Evolutionary conservation across 2,329 filamentous ascomycete genomes (phyloP), one percentile per base, ranked within the genome.

Genomic region (Cercospora berteroae): DNA sequence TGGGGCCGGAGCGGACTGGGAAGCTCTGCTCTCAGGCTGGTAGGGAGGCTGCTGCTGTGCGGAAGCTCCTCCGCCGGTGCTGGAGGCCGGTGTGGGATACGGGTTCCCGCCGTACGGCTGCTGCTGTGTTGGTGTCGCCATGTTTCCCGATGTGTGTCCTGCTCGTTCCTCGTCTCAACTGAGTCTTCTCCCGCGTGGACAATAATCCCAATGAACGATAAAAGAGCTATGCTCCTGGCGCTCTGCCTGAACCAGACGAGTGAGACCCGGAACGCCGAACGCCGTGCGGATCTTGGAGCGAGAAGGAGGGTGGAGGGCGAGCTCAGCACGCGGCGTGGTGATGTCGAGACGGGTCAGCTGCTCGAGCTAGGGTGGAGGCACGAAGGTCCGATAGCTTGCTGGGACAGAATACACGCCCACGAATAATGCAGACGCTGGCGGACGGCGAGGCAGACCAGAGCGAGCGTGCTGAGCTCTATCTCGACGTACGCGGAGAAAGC

Each of bases 81-180:
- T 69, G 42, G 71, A 69, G 20, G 70, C 65, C 55, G 71, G 71
- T 48, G 73, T 74, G 44, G 73, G 73, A 65, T 75, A 74, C 44
- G 69, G 62, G 63, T 66, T 67, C 60, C 67, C 67, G 60, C 69
- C 69, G 67, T 73, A 75, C 29, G 70, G 70, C 69, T 74, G 73
- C 64, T 69, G 67, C 60, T 74, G 73, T 56, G 73, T 74, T 18
- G 74, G 74, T 63, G 73, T 76, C 48, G 74, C 73, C 74, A 76
- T 76, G 67, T 61, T 71, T 65, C 42, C 60, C 39, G 39, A 29
- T 50, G n/a, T 25, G 25, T 20, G 20, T 55, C n/a, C 57, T 55
- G 33, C 56, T 66, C 61, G 61, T 27, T 64, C 16, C 42, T 61
- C 60, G 52, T 60, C 25, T 44, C 27, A 33, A 36, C 61, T 33